These are phyloP conservation scores for Glycine latifolia DNA, from an alignment of 306 rosid genomes.

Conservation along the genomic window DNA sequence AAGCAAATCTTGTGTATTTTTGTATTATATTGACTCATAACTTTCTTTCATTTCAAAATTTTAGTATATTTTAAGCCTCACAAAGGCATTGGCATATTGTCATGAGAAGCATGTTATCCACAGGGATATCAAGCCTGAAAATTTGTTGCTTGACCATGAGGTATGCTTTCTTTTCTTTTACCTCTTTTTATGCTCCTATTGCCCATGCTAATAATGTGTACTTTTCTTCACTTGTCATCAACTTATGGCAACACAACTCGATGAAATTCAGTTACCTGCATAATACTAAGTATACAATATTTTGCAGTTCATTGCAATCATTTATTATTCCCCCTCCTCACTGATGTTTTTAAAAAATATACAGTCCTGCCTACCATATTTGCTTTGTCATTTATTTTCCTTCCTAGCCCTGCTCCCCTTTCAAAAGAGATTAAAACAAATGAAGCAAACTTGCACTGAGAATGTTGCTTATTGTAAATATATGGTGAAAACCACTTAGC, in stretches of 20 bases:
- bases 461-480: neutral
- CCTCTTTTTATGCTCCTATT: constrained; percentile 4
- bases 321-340: too few relatives aligned
- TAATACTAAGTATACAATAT: neutral
- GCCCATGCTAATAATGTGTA: neutral
- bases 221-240: constrained; percentile 18
- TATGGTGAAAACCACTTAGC: neutral
- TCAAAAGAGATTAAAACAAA: too few relatives aligned
- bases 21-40: neutral
- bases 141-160: constrained; percentile 88
- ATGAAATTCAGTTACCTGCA: constrained; percentile 6
- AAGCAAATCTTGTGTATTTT: neutral
- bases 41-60: constrained; percentile 38
- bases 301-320: constrained; percentile 17
- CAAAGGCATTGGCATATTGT: constrained; percentile 86
- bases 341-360: too few relatives aligned
- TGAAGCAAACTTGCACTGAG: neutral
- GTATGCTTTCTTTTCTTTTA: constrained; percentile 41
- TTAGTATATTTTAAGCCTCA: constrained; percentile 81
- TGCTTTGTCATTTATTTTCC: too few relatives aligned
- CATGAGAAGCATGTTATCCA: constrained; percentile 95
- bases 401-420: too few relatives aligned
- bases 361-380: too few relatives aligned
- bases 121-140: constrained; percentile 94
- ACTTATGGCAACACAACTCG: neutral